Evolutionary conservation across 2,329 filamentous ascomycete genomes (phyloP), one percentile per base, ranked within the genome.

Genomic region (Rhynchosporium secalis): DNA sequence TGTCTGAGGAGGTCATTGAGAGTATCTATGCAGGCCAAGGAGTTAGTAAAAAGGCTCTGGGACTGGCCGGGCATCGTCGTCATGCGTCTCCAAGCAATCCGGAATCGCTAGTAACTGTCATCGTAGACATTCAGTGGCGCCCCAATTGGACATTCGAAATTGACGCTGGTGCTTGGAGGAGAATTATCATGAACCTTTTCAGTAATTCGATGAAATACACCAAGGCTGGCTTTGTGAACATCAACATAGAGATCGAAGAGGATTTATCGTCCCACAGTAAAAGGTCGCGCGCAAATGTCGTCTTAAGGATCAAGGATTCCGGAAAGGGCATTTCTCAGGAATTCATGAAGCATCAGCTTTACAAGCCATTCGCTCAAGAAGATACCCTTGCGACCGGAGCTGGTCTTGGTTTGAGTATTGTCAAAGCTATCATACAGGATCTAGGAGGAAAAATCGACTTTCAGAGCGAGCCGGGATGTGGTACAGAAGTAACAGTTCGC

Each of bases 141-240:
- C 64, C 77, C 58, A 66, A 77, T 9, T 87, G 85, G 83, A 72
- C 75, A 0, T 86, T 84, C 67, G 75, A 79, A 3, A 80, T 82
- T 2, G 80, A 86, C 52, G 79, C 82, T 0, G 85, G 85, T 0
- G 80, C 79, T 1, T 73, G 81, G 64, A 75, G 79, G 54, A 65
- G 71, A 49, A 71, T 87, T 52, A 78, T 87, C 54, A 86, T 86
- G 83, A 87, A 87, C 61, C 68, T 87, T 0, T 82, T 86, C 47
- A 83, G 83, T 8, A 88, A 88, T 67, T 79, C 85, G 0, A 76
- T 87, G 69, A 88, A 87, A 70, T 88, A 86, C 62, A 87, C 84
- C 0, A 76, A 78, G 2, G 70, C 74, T 0, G 84, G 84, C 3
- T 80, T 76, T 58, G 78, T 87, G 2, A 76, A 78, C 7, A 74